A percentile compares a stretch with the other conserved stretches of the same genome.
phyloP scores from a whole-genome alignment of 768 basidiomycete species.

The Tricholoma matsutake region DNA sequence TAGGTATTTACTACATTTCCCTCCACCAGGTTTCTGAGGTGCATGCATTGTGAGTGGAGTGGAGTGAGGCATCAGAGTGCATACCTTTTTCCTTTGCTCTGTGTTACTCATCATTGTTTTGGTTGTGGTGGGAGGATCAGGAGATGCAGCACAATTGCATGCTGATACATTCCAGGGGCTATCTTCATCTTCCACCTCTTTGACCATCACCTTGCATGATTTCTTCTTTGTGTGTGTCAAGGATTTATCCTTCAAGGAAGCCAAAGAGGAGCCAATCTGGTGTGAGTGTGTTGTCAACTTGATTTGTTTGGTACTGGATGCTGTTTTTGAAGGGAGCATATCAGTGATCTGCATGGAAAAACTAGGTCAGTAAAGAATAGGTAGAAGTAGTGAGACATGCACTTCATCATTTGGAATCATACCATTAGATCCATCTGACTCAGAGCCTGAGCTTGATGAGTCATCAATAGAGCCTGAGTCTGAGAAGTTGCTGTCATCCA shows the following conservation, averaged over 20 bases:
- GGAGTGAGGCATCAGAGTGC: not conserved
- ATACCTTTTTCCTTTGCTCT: not conserved
- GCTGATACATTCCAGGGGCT: not conserved
- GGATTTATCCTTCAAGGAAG: not conserved
- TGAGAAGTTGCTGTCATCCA: not conserved
- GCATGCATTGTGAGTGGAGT: not conserved
- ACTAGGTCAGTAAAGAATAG: not conserved
- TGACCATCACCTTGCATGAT: not conserved
- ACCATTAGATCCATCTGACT: not conserved
- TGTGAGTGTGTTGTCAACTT: not conserved
- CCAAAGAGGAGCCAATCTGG: not conserved
- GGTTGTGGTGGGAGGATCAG: not conserved
- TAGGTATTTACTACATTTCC: slow-evolving; percentile 8
- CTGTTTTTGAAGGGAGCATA: not conserved
- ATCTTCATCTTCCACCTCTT: not conserved
- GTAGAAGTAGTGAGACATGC: not conserved
- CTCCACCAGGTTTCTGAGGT: not conserved
- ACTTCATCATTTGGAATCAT: not conserved
- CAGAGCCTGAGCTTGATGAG: not conserved
- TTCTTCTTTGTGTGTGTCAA: not conserved
- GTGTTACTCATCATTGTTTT: not conserved
- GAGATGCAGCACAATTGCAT: not conserved
- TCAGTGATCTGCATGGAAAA: not conserved
- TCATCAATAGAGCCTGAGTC: not conserved
- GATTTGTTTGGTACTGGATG: not conserved